A percentile compares a stretch with the other conserved stretches of the same genome.
phyloP scores from a whole-genome alignment of 805 yeast genomes.

The Metschnikowia lachancei region DNA sequence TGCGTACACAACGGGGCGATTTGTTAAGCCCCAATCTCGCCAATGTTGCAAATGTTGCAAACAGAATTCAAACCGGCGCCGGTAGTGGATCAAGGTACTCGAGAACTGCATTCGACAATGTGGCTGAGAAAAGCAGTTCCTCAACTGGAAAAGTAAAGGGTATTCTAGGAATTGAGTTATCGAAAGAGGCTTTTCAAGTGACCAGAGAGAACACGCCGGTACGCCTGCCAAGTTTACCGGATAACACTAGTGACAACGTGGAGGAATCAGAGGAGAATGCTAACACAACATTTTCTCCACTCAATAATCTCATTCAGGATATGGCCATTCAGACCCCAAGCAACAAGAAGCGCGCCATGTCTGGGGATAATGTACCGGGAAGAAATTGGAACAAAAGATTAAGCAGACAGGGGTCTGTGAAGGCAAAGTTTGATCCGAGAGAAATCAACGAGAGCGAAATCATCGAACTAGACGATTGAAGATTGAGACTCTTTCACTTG shows the following conservation, averaged over 20 bases:
- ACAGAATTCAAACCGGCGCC: not conserved
- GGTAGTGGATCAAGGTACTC: conserved; percentile 7
- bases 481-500: not conserved
- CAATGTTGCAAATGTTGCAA: no score
- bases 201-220: conserved; percentile 1
- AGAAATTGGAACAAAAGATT: conserved; percentile 15
- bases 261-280: not conserved
- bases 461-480: conserved; percentile 18
- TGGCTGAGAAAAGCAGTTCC: not conserved
- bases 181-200: conserved; percentile 6
- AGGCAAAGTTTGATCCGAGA: conserved; percentile 15
- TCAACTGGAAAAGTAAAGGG: conserved; percentile 18
- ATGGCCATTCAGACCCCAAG: conserved; percentile 14
- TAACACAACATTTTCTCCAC: conserved; percentile 20
- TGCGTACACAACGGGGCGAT: no score
- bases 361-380: conserved; percentile 4
- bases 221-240: not conserved
- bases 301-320: conserved; percentile 11
- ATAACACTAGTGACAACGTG: not conserved
- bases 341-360: conserved; percentile 13
- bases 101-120: conserved; percentile 20
- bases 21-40: no score
- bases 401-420: conserved; percentile 11
- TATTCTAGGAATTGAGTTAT: conserved; percentile 23
- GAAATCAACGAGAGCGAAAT: conserved; percentile 13